Base-by-base conservation (phyloP, 805 yeast species). In the Cyberlindnera xylosilytica region DNA sequence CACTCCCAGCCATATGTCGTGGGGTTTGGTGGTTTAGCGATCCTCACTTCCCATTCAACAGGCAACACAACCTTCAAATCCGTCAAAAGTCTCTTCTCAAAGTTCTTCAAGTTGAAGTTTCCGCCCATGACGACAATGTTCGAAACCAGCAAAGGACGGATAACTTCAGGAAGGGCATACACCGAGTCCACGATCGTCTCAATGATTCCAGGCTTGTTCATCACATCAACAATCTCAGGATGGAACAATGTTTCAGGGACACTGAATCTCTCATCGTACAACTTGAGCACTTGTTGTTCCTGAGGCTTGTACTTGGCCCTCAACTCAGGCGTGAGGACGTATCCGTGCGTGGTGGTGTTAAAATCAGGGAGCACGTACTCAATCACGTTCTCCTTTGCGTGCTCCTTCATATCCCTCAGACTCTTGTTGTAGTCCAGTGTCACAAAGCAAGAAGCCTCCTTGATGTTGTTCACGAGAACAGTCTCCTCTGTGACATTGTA, bases 401-500 rank as follows among this genome's bases (percentile, higher is more conserved):
- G 58, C 20, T 33, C 28, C 31, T 56, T 68, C 50, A 68, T 62
- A 9, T 61, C 47, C 30, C 70, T 66, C 38, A 83, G 58, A 17
- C 79, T 74, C 17, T 58, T 53, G 18, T 62, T 65, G 53, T 79
- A 87, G 53, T 85, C 78, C 17, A 52, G 47, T 0, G 91, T 79
- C n/a, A 87, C 77, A 68, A 77, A 80, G 61, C 87, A 74, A 28
- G 91, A 67, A 45, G 75, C 69, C 57, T 90, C 97, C 57, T 93
- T 93, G 51, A 95, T 85, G 36, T 84, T 81, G 57, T 89, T 87
- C 37, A 93, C 81, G 36, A 93, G 65, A 3, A 85, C 69, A 0
- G 96, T 83, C 62, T 95, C 99, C 47, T 93, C 97, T 58, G 87
- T 81, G 52, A 93, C 89, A 57, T 93, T 91, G 61, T 90, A 93